These are phyloP conservation scores for Myrica gale DNA, from an alignment of 306 rosid genomes.

Conservation along the genomic window DNA sequence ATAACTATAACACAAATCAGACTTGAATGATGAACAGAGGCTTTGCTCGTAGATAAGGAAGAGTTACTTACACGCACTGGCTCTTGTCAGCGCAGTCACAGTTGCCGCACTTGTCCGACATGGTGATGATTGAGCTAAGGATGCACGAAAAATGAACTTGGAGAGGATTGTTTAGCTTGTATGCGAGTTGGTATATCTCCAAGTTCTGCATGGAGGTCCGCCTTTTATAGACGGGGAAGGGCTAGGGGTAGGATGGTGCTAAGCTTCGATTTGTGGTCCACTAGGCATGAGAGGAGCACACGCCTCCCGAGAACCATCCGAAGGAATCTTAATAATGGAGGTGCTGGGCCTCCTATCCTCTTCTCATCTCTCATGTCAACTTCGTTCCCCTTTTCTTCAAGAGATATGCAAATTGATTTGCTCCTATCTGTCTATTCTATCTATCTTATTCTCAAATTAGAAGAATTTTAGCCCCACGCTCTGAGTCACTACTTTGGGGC, in stretches of 20 bases:
- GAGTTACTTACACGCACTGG: constrained; percentile 57
- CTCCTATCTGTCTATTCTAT: background rate
- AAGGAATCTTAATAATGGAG: constrained; percentile 56
- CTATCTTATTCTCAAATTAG: background rate
- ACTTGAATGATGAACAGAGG: too few species aligned
- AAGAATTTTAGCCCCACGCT: background rate
- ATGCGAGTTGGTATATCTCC: constrained; percentile 30
- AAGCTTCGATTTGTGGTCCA: background rate
- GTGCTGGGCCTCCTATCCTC: constrained; percentile 39
- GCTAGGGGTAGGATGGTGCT: background rate
- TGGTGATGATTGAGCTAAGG: constrained; percentile 35
- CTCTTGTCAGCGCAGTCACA: constrained; percentile 65
- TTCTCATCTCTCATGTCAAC: constrained; percentile 67
- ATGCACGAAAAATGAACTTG: constrained; percentile 18
- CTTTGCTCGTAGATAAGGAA: background rate
- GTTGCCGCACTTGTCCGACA: constrained; percentile 55
- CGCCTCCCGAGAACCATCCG: constrained; percentile 36
- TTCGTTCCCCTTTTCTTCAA: constrained; percentile 32
- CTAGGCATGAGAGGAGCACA: constrained; percentile 39
- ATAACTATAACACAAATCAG: too few species aligned
- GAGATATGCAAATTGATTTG: background rate
- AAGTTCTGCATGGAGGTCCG: constrained; percentile 27
- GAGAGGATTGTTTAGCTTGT: constrained; percentile 25
- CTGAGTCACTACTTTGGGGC: background rate
- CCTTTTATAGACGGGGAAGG: constrained; percentile 55